A percentile compares a stretch with the other conserved stretches of the same genome.
These are phyloP conservation scores for Diaporthe sp. DNA, from an alignment of 2,329 filamentous ascomycete species.

Conservation along the genomic window DNA sequence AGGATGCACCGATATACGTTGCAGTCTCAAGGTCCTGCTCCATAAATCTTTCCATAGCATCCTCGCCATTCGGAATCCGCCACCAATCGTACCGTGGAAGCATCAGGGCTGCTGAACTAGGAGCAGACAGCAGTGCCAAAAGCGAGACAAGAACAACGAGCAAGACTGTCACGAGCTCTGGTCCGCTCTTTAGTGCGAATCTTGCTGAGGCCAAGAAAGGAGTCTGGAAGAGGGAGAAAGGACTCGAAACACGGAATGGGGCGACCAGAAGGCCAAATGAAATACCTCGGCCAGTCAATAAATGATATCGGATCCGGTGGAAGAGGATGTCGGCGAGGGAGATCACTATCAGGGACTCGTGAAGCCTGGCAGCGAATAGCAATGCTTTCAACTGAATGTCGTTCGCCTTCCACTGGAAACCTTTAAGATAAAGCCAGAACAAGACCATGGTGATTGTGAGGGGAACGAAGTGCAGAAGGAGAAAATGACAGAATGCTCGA, in stretches of 20 bases:
- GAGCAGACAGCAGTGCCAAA: background rate
- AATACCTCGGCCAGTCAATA: background rate
- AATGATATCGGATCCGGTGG: background rate
- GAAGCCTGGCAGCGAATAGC: background rate
- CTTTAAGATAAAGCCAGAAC: background rate
- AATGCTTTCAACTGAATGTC: background rate
- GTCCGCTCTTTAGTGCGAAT: background rate
- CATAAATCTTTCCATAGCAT: background rate
- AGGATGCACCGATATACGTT: background rate
- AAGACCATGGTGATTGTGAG: background rate
- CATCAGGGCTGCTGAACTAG: background rate
- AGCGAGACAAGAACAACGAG: background rate
- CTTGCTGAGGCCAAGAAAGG: background rate
- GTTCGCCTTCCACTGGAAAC: background rate
- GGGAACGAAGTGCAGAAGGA: background rate
- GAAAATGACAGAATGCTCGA: background rate
- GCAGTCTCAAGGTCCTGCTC: background rate
- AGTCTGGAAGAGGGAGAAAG: background rate
- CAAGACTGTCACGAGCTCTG: background rate
- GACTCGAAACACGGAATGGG: background rate
- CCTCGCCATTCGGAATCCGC: background rate
- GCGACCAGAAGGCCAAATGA: background rate
- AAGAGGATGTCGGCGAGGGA: background rate
- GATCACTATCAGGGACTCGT: background rate
- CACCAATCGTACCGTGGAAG: background rate